Percentiles rank a stretch among this genome's conserved stretches.
These are phyloP conservation scores for Agrostemma githago DNA, from an alignment of 148 eudicot species.

Conservation along the genomic window DNA sequence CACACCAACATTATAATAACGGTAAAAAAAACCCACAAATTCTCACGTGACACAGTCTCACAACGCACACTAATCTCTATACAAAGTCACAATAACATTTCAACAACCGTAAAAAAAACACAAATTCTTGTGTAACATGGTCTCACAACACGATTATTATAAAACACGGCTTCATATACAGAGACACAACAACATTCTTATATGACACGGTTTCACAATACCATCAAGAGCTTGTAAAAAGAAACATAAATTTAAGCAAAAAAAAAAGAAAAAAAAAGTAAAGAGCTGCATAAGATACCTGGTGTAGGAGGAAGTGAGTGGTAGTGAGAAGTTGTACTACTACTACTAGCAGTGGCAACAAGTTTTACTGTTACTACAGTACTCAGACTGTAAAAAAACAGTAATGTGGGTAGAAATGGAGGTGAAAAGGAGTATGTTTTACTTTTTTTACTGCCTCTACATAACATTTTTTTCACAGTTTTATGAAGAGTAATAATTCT, in stretches of 20 bases:
- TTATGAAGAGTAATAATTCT: neutral
- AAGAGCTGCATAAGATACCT: slow-evolving; percentile 13
- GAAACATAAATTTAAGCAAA: neutral
- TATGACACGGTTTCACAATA: too few relatives aligned
- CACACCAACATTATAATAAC: too few relatives aligned
- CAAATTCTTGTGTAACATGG: too few relatives aligned
- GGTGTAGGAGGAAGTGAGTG: slow-evolving; percentile 24
- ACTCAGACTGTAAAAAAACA: neutral
- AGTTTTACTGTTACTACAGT: neutral
- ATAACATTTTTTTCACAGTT: neutral
- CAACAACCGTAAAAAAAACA: too few relatives aligned
- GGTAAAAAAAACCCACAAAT: too few relatives aligned
- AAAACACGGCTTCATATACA: too few relatives aligned
- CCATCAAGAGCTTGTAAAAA: too few relatives aligned
- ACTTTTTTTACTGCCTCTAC: neutral
- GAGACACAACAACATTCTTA: too few relatives aligned
- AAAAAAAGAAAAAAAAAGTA: neutral
- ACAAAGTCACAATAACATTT: neutral
- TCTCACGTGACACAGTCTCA: too few relatives aligned
- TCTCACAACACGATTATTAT: too few relatives aligned
- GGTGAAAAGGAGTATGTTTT: neutral
- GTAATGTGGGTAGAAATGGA: slow-evolving; percentile 15
- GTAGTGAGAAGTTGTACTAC: neutral
- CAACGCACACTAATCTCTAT: too few relatives aligned
- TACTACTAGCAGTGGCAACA: neutral